A percentile compares a stretch with the other conserved stretches of the same genome.
Evolutionary conservation across 2,329 filamentous ascomycete species (phyloP).

Genomic region (Cryphonectria japonica): DNA sequence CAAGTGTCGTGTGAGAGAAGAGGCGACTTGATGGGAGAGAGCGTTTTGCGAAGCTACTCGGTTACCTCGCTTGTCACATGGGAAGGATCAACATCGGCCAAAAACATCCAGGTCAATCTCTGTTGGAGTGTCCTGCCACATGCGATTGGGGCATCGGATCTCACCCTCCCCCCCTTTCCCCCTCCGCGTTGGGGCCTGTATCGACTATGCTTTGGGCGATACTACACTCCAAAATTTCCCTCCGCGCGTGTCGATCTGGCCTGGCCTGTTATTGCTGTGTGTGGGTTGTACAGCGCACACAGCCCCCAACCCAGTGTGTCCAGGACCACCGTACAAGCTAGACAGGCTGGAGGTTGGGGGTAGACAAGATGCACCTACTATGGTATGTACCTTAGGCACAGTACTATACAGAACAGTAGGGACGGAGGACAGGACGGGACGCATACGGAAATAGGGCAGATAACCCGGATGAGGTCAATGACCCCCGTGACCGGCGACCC

Average conservation of each 20-base stretch:
- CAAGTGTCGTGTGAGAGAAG: background rate
- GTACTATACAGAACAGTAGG: background rate
- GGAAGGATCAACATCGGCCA: background rate
- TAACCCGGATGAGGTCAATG: background rate
- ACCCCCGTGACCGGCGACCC: background rate
- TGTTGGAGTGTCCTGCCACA: background rate
- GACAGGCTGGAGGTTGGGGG: too few species aligned
- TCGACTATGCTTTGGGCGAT: background rate
- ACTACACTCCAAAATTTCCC: background rate
- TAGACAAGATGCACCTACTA: too few species aligned
- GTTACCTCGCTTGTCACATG: background rate
- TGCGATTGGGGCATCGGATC: background rate
- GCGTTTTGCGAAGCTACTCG: background rate
- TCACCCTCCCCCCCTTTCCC: background rate
- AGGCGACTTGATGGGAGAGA: background rate
- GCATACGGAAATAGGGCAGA: constrained; percentile 5
- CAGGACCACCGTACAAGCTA: too few species aligned
- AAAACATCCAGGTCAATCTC: background rate
- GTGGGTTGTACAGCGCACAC: background rate
- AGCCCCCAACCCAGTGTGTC: background rate
- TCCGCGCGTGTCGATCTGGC: background rate
- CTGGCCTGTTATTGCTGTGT: background rate
- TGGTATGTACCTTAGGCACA: background rate
- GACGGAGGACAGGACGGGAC: background rate
- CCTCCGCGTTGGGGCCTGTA: background rate